Evolutionary conservation across 495 filamentous ascomycete genomes (phyloP).

Genomic region (Amniculicola lignicola): DNA sequence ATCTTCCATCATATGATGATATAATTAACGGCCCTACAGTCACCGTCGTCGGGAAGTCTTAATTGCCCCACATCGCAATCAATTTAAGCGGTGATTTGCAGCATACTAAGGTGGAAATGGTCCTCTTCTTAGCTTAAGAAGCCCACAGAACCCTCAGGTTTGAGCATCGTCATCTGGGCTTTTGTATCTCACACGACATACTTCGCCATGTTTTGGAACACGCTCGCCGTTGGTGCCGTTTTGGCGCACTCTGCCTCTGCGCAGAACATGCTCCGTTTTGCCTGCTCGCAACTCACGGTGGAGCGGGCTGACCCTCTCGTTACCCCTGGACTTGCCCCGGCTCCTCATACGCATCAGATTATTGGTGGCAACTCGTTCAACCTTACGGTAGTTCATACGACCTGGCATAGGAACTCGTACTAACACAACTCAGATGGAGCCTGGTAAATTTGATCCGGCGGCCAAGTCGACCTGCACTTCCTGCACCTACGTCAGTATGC

Average conservation of each 20-base stretch:
- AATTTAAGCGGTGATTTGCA: not conserved
- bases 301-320: constrained; percentile 47
- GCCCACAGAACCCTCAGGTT: not conserved
- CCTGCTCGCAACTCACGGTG: constrained; percentile 48
- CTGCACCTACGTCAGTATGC: constrained; percentile 22
- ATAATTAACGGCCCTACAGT: not conserved
- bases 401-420: not conserved
- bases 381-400: constrained; percentile 16
- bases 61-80: not conserved
- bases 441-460: constrained; percentile 16
- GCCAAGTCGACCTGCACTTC: constrained; percentile 25
- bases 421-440: constrained; percentile 26
- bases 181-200: not conserved
- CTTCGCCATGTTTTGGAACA: constrained; percentile 23
- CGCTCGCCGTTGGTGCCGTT: constrained; percentile 22
- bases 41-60: not conserved
- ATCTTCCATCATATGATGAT: not conserved
- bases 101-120: not conserved
- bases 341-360: constrained; percentile 35
- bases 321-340: constrained; percentile 28
- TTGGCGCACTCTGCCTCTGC: constrained; percentile 25
- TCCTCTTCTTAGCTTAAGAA: not conserved
- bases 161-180: not conserved
- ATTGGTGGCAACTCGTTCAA: constrained; percentile 32
- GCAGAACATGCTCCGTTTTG: constrained; percentile 44